Evolutionary conservation across 129 eudicot species (phyloP).

Genomic region (Pittosporum tobira): DNA sequence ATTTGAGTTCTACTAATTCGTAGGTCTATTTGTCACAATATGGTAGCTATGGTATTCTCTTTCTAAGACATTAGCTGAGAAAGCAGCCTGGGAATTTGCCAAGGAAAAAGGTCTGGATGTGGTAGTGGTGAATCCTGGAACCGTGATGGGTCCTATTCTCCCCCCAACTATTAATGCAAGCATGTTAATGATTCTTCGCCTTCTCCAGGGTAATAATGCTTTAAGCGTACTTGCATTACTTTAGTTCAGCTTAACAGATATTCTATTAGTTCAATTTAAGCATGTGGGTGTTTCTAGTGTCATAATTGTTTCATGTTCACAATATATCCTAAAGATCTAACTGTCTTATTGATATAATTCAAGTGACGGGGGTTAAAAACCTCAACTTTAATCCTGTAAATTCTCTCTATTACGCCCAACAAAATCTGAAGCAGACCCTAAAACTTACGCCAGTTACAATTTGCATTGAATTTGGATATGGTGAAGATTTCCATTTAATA

Average conservation of each 20-base stretch:
- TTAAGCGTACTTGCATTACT: background rate
- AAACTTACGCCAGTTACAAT: background rate
- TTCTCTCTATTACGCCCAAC: background rate
- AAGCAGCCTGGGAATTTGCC: slow-evolving; percentile 87
- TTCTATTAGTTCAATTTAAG: background rate
- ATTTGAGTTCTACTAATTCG: no score
- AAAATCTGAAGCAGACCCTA: background rate
- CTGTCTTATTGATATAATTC: background rate
- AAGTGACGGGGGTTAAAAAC: background rate
- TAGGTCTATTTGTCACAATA: slow-evolving; percentile 11
- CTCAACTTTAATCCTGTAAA: background rate
- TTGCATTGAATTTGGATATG: background rate
- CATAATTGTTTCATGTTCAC: background rate
- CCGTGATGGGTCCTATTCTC: slow-evolving; percentile 79
- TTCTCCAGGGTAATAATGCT: slow-evolving; percentile 83
- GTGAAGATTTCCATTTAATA: background rate
- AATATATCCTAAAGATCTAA: no score
- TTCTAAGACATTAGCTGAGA: slow-evolving; percentile 82
- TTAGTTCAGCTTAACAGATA: no score
- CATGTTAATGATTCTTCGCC: slow-evolving; percentile 76
- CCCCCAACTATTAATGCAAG: slow-evolving; percentile 81
- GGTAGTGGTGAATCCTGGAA: slow-evolving; percentile 90
- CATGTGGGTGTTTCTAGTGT: background rate
- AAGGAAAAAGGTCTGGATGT: slow-evolving; percentile 67
- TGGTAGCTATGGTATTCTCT: slow-evolving; percentile 82